Base-by-base conservation (phyloP, 768 basidiomycete species). In the Paxillus rubicundulus region DNA sequence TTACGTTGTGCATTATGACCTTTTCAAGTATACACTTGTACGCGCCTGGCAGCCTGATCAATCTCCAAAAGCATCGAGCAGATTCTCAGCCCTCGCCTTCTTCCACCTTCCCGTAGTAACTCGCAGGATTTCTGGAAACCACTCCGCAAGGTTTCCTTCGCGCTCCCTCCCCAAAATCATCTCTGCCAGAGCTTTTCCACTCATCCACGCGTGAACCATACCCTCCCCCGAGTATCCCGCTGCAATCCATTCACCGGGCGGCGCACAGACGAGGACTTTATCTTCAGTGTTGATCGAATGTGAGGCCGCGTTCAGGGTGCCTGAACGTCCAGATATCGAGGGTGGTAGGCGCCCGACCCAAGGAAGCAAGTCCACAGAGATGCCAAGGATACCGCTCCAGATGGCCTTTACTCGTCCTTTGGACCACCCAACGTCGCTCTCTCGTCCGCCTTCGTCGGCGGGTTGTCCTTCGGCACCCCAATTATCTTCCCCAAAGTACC, bases 171-270 rank as follows among this genome's bases (percentile, higher is more conserved):
- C 77, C 8, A 83, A 62, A 9, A 89, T 65, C 85, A 86, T 85
- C 47, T 70, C 67, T 16, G 80, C 84, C 5, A 86, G 66, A 1
- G 82, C 82, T 52, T 76, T 77, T 14, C 82, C 86, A 47, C 82
- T 74, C 71, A 84, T 65, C 84, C 85, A 86, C 0, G 83, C 85
- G 54, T 86, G 81, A 3, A 78, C 79, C 86, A 87, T 87, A 3
- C 87, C 87, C 59, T 89, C 87, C 0, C 86, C 87, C 2, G 78
- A 74, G 62, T 83, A 89, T 16, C 86, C 87, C 3, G 84, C 86
- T 21, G 81, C 75, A 20, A 89, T 78, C 87, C 87, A 88, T 64
- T 89, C 87, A 12, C 85, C 86, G 1, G 83, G 70, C 0, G 62
- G 54, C 9, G 74, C 70, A 39, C 57, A 52, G 8, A 54, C 32